Evolutionary conservation across 192 early-diverging fungal genomes (phyloP), one percentile per base, ranked within the genome.

Genomic region (Entomortierella beljakovae): DNA sequence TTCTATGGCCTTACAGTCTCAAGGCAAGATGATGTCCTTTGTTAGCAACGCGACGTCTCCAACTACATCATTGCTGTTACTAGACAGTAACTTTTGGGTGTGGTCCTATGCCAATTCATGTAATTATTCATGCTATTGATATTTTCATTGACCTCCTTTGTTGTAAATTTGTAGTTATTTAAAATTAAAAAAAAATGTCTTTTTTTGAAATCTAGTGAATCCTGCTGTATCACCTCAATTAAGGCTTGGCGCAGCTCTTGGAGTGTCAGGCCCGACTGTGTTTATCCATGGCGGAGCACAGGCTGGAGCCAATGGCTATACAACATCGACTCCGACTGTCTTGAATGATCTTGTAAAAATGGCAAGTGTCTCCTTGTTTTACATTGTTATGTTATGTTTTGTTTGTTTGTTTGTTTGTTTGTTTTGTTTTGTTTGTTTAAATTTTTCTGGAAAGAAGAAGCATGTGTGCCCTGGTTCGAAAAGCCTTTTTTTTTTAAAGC

Each of bases 61-160:
- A 20, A 35, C 58, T 2, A 68, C 57, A 16, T 57, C 69, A 25
- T 61, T 85, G 11, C 72, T 85, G 32, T 70, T 82, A 56, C 56
- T 87, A 16, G 81, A 84, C 48, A 82, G 71, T 2, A 82, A 81
- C 52, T 61, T 67, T 42, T 85, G 84, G 83, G 62, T 67, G 25
- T 85, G 83, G 86, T 79, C 65, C 40, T 74, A 72, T 29, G 84
- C 86, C 31, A 82, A 70, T 20, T 74, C 83, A 58, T 68, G 85
- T 83, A 83, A 82, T 51, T 37, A 61, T 55, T 33, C 51, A 15
- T 8, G 34, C 37, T 33, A 11, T 46, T 9, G 13, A 13, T 40
- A 20, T 20, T 46, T 46, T 46, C 5, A 46, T 25, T 55, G 25
- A 25, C 34, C n/a, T 61, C 28, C 48, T 52, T 18, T 56, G 32